phyloP scores from a whole-genome alignment of 805 yeast species.

The Metschnikowia corniflorae region DNA sequence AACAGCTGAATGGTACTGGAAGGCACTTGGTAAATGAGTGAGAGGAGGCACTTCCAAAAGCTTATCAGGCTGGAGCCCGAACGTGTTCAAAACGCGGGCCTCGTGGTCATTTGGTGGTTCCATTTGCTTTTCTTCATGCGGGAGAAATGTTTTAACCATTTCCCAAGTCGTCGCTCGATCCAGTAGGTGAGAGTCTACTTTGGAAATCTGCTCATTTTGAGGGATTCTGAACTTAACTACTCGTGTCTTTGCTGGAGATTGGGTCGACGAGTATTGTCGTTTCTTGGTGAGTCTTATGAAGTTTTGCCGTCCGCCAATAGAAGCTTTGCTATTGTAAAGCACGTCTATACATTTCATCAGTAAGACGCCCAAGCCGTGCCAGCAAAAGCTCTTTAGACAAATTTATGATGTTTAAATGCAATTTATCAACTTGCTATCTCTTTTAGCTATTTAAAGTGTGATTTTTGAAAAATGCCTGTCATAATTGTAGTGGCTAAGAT shows the following conservation, averaged over 20 bases:
- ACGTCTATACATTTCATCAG: constrained; percentile 1
- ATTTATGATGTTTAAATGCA: no score
- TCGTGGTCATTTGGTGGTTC: constrained; percentile 14
- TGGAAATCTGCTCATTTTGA: neutral
- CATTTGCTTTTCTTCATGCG: constrained; percentile 2
- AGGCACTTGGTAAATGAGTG: constrained; percentile 13
- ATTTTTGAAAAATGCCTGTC: neutral
- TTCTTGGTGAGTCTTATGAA: neutral
- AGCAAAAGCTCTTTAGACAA: no score
- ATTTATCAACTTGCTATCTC: no score
- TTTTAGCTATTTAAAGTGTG: no score
- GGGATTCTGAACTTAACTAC: constrained; percentile 7
- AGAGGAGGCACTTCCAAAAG: constrained; percentile 10
- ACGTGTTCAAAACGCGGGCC: constrained; percentile 11
- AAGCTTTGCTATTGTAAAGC: neutral
- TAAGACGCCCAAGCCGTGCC: neutral
- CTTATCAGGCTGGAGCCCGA: constrained; percentile 7
- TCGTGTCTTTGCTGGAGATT: neutral
- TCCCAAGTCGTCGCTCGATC: constrained; percentile 17
- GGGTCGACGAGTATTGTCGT: neutral
- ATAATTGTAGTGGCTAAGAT: no score
- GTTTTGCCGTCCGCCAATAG: constrained; percentile 4
- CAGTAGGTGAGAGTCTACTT: neutral
- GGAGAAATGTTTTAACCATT: constrained; percentile 11
- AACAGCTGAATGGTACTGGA: constrained; percentile 7